These are phyloP conservation scores for Hawksworthiomyces lignivorus DNA, from an alignment of 2,329 filamentous ascomycete species.

Conservation along the genomic window DNA sequence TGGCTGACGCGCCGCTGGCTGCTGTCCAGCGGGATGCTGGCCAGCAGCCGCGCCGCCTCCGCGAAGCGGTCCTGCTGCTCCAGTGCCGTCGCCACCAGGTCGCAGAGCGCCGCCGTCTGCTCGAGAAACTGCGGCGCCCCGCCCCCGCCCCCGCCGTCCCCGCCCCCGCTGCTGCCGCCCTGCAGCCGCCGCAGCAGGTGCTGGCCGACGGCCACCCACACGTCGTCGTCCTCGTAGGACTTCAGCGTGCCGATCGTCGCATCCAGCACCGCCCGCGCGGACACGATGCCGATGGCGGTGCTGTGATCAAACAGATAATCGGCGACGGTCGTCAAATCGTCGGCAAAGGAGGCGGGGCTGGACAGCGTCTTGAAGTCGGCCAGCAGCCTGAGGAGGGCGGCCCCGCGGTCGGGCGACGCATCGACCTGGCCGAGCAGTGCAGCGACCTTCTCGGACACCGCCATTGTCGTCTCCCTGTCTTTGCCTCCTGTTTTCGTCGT, in stretches of 20 bases:
- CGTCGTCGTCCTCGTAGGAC: slow-evolving; percentile 50
- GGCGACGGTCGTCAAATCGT: slow-evolving; percentile 19
- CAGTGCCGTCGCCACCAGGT: slow-evolving; percentile 75
- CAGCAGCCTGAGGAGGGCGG: slow-evolving; percentile 18
- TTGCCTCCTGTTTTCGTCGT: no score
- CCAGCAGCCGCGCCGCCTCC: slow-evolving; percentile 67
- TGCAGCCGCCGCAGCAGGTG: slow-evolving; percentile 62
- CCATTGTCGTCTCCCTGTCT: no score
- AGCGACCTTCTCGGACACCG: slow-evolving; percentile 11
- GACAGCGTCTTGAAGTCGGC: slow-evolving; percentile 17
- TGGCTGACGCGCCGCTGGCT: slow-evolving; percentile 79
- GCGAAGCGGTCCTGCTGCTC: slow-evolving; percentile 75
- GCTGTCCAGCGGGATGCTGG: slow-evolving; percentile 80
- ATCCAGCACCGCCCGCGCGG: slow-evolving; percentile 20
- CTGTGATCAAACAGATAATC: slow-evolving; percentile 18
- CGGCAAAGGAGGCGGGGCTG: slow-evolving; percentile 10
- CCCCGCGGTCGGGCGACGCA: slow-evolving; percentile 7
- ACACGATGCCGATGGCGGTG: slow-evolving; percentile 20
- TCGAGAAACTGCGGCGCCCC: slow-evolving; percentile 79
- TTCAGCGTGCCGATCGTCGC: slow-evolving; percentile 42
- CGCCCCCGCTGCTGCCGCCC: slow-evolving; percentile 47
- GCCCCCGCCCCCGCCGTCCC: no score
- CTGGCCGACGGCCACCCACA: slow-evolving; percentile 68
- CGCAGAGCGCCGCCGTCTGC: slow-evolving; percentile 70
- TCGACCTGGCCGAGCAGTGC: slow-evolving; percentile 15